phyloP scores from a whole-genome alignment of 805 yeast species.

The Nakazawaea peltata region DNA sequence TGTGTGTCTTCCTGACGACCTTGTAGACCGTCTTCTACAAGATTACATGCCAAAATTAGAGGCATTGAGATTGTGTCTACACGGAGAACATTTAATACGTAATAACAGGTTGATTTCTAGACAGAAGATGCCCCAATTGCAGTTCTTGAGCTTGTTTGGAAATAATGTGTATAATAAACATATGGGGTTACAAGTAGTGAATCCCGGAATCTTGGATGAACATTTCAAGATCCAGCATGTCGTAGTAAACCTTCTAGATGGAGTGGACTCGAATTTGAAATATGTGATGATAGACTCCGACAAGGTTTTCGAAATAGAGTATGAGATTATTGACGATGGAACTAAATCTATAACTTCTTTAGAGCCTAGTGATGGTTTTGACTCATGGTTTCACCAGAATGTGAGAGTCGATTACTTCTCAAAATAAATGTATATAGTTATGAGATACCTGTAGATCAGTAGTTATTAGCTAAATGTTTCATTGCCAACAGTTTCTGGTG shows the following conservation, averaged over 20 bases:
- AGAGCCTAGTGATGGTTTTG: constrained; percentile 4
- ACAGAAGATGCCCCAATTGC: constrained; percentile 14
- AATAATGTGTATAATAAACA: constrained; percentile 27
- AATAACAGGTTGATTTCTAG: background rate
- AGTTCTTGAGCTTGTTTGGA: constrained; percentile 25
- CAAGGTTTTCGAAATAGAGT: constrained; percentile 4
- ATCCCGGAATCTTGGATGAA: constrained; percentile 31
- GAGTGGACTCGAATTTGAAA: constrained; percentile 2
- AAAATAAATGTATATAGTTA: background rate
- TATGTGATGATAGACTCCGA: constrained; percentile 7
- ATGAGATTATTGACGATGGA: background rate
- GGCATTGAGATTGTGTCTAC: constrained; percentile 2
- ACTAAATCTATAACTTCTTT: background rate
- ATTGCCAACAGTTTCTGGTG: constrained; percentile 5
- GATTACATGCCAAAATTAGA: background rate
- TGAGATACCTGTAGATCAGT: background rate
- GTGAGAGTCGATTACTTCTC: constrained; percentile 4
- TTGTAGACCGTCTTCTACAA: background rate
- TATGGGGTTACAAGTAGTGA: constrained; percentile 29
- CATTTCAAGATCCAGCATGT: constrained; percentile 33
- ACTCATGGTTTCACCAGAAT: constrained; percentile 2
- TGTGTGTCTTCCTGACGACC: background rate
- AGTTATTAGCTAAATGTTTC: constrained; percentile 1
- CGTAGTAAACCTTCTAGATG: constrained; percentile 21
- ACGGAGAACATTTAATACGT: constrained; percentile 1